Evolutionary conservation across 78 protist species (phyloP).

Genomic region (Polysphondylium violaceum): DNA sequence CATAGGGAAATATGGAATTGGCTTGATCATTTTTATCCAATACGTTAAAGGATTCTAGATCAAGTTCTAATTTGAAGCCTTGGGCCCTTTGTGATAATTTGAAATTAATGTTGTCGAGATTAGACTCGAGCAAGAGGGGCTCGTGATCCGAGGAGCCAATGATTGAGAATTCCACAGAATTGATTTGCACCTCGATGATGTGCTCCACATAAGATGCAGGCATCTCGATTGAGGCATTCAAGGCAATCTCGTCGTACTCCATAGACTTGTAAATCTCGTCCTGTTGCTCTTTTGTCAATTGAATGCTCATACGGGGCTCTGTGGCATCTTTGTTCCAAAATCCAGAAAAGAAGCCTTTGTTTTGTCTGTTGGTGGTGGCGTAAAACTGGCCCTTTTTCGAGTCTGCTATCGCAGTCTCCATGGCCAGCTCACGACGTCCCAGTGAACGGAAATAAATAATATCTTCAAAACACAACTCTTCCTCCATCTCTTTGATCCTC

Average conservation of each 20-base stretch:
- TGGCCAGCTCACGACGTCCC: constrained; percentile 66
- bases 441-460: constrained; percentile 67
- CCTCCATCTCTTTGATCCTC: constrained; percentile 61
- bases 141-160: constrained; percentile 30
- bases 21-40: constrained; percentile 29
- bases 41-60: constrained; percentile 64
- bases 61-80: constrained; percentile 62
- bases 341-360: constrained; percentile 8
- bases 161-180: constrained; percentile 36
- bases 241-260: constrained; percentile 74
- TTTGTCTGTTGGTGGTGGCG: constrained; percentile 23
- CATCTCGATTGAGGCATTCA: constrained; percentile 64
- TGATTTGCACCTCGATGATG: constrained; percentile 41
- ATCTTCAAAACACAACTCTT: constrained; percentile 52
- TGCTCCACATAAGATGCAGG: constrained; percentile 56
- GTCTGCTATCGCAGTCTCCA: constrained; percentile 59
- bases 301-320: constrained; percentile 37
- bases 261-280: constrained; percentile 64
- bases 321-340: neutral
- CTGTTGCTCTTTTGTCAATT: constrained; percentile 75
- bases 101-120: constrained; percentile 42
- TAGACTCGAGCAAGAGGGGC: constrained; percentile 30
- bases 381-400: constrained; percentile 66
- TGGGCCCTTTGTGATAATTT: constrained; percentile 60
- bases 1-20: constrained; percentile 52